phyloP scores from a whole-genome alignment of 2,329 filamentous ascomycete species.

The Westerdykella aurantiaca region DNA sequence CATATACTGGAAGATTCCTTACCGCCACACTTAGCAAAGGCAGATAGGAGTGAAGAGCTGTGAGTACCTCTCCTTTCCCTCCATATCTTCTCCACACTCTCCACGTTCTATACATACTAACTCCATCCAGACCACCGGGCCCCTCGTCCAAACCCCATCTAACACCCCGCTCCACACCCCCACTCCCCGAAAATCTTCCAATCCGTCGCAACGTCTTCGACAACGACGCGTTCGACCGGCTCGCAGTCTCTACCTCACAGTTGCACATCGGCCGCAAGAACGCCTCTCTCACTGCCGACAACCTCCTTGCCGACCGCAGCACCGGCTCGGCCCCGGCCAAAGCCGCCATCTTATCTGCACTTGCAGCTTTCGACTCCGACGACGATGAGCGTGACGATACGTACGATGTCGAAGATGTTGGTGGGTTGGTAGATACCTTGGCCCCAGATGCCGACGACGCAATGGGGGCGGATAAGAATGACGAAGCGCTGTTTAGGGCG shows the following conservation, averaged over 20 bases:
- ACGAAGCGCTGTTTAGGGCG: conserved; percentile 66
- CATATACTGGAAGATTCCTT: conserved; percentile 75
- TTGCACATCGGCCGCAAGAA: conserved; percentile 74
- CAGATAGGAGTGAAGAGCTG: conserved; percentile 61
- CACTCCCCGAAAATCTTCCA: conserved; percentile 37
- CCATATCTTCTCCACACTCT: not conserved
- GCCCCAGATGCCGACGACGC: conserved; percentile 48
- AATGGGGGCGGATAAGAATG: conserved; percentile 53
- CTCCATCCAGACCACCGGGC: conserved; percentile 12
- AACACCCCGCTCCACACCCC: conserved; percentile 55
- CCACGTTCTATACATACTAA: conserved; percentile 8
- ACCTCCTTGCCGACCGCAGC: conserved; percentile 60
- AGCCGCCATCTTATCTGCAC: conserved; percentile 78
- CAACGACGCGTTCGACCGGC: conserved; percentile 65
- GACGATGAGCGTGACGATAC: conserved; percentile 97
- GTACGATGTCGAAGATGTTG: conserved; percentile 88
- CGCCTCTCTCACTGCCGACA: conserved; percentile 61
- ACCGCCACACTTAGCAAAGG: conserved; percentile 58
- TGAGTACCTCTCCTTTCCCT: conserved; percentile 23
- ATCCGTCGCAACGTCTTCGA: conserved; percentile 60
- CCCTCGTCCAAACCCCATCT: conserved; percentile 36
- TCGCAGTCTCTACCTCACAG: conserved; percentile 60
- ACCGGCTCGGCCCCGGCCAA: conserved; percentile 58
- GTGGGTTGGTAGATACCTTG: conserved; percentile 71
- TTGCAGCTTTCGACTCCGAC: conserved; percentile 84